Percentiles rank a stretch among this genome's conserved stretches.
These are phyloP conservation scores for Melampsora americana DNA, from an alignment of 1,284 basidiomycete genomes.

Conservation along the genomic window DNA sequence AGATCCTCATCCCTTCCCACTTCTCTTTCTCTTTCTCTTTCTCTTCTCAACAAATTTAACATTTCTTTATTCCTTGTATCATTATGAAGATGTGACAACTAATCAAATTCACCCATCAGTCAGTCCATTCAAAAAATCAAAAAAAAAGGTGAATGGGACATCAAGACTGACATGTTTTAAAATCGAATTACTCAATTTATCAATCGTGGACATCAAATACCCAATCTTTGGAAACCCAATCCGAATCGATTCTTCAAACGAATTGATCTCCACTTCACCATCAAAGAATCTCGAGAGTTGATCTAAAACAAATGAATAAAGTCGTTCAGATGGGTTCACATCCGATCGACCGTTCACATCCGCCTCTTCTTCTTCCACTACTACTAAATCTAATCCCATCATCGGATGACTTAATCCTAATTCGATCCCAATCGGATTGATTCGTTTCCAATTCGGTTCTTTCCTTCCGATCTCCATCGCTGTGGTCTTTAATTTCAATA, in stretches of 20 bases:
- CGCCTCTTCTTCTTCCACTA: too few species aligned
- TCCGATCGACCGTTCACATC: too few species aligned
- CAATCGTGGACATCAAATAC: constrained; percentile 27
- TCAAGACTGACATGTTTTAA: constrained; percentile 32
- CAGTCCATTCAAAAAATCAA: background rate
- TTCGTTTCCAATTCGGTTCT: constrained; percentile 33
- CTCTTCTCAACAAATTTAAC: constrained; percentile 24
- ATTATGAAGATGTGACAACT: constrained; percentile 43
- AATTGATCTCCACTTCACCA: constrained; percentile 34
- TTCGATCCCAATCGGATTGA: constrained; percentile 44
- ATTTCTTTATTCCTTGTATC: constrained; percentile 39
- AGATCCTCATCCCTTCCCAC: background rate
- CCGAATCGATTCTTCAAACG: constrained; percentile 38
- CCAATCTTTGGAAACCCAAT: constrained; percentile 36
- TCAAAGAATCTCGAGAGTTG: constrained; percentile 36
- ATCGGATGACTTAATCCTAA: constrained; percentile 39
- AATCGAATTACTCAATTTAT: constrained; percentile 39
- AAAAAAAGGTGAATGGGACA: background rate
- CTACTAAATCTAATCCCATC: constrained; percentile 38
- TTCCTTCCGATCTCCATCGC: constrained; percentile 13
- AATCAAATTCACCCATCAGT: background rate
- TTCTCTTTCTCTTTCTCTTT: constrained; percentile 11
- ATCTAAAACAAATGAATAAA: constrained; percentile 39
- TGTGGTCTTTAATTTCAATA: constrained; percentile 28
- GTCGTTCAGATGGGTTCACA: constrained; percentile 18